Evolutionary conservation across 352 stramenopile species (phyloP).

Genomic region (Phytophthora idaei): DNA sequence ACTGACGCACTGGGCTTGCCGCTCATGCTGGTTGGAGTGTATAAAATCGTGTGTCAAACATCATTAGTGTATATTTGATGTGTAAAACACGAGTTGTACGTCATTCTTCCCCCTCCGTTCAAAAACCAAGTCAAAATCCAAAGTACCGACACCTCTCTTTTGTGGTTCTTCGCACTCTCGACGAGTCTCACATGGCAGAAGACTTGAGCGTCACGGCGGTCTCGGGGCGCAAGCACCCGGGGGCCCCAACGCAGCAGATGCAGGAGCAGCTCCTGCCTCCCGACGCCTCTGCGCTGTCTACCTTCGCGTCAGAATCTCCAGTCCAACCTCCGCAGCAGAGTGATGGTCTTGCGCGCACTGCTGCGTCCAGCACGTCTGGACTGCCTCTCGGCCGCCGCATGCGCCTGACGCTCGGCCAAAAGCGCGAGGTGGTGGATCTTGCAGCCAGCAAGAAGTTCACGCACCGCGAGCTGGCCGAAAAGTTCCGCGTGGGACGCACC

Average conservation of each 20-base stretch:
- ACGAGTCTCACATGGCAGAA: conserved; percentile 19
- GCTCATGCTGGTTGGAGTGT: conserved; percentile 19
- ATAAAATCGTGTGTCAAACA: not conserved
- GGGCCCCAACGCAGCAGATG: not conserved
- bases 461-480: conserved; percentile 80
- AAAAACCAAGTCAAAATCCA: conserved; percentile 10
- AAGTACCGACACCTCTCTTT: conserved; percentile 32
- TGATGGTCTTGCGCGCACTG: conserved; percentile 17
- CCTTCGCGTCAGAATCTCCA: conserved; percentile 2
- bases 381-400: conserved; percentile 52
- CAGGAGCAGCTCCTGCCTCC: conserved; percentile 1
- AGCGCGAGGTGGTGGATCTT: conserved; percentile 86
- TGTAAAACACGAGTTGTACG: not conserved
- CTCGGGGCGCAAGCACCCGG: conserved; percentile 11
- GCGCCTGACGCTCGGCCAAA: conserved; percentile 83
- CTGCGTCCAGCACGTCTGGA: conserved; percentile 4
- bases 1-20: conserved; percentile 54
- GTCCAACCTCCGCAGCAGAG: conserved; percentile 6
- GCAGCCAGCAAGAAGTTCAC: conserved; percentile 88
- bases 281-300: not conserved
- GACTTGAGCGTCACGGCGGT: conserved; percentile 17
- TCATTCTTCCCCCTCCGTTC: not conserved
- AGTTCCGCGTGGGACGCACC: conserved; percentile 80
- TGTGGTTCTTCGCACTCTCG: conserved; percentile 11
- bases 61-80: not conserved